Base-by-base conservation (phyloP, 768 basidiomycete species). In the Lyophyllum decastes region DNA sequence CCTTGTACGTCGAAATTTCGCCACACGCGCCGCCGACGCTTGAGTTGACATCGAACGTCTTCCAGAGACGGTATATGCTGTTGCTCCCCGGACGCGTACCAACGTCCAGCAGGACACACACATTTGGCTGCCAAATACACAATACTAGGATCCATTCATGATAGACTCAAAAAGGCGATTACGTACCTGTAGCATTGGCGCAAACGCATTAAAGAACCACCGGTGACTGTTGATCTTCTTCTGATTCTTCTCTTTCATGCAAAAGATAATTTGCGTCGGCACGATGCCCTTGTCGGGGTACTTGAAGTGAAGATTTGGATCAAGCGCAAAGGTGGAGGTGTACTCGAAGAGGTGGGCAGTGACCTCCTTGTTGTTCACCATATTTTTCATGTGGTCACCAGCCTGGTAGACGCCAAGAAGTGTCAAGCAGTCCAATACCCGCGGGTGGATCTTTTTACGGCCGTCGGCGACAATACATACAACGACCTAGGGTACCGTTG, bases 191-290 rank as follows among this genome's bases (percentile, higher is more conserved):
- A 98, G 72, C 69, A 95, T 76, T 0, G 88, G 81, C 0, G 84
- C 90, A 69, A 98, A 92, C 0, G 94, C 95, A 68, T 97, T 98
- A 73, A 98, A 97, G 72, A 95, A 96, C 95, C 95, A 98, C 48
- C 95, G 80, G 66, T 97, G 95, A 47, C 90, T 92, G 70, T 97
- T 98, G 68, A 98, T 95, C 76, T 98, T 97, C 79, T 95, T 95
- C 69, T 93, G 89, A 69, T 96, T 98, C 77, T 86, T 91, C 76
- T 95, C 94, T 76, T 94, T 92, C 78, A 92, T 81, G 68, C 88
- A 91, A 68, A 92, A 92, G 30, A 98, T 87, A 49, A 92, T 94
- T 69, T 95, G 96, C n/a, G 90, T 94, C 1, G 94, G 95, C 12
- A 94, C 89, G 41, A 95, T 91, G 2, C 94, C 94, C 71, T 94